Conservation (phyloP, 2,329 filamentous ascomycete species). For the Fusarium sp. region DNA sequence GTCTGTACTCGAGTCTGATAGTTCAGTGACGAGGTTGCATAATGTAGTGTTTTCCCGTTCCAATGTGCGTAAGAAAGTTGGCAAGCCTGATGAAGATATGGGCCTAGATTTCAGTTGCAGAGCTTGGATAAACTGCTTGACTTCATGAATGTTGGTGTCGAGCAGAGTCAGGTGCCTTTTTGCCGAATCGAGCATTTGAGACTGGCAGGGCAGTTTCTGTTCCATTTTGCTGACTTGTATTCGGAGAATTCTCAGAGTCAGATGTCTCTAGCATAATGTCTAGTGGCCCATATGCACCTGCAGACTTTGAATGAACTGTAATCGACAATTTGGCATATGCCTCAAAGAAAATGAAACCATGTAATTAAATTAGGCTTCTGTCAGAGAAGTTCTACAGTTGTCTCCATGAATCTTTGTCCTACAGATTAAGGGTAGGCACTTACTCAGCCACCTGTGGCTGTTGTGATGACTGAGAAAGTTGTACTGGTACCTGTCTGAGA, state of each 20-base stretch:
- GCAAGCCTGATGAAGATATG: slow-evolving; percentile 25
- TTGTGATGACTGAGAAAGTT: neutral
- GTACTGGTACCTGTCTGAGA: slow-evolving; percentile 9
- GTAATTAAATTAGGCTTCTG: neutral
- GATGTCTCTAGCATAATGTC: slow-evolving; percentile 6
- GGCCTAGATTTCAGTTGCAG: slow-evolving; percentile 26
- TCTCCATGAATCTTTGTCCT: slow-evolving; percentile 8
- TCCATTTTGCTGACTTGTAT: slow-evolving; percentile 4
- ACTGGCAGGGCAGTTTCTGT: slow-evolving; percentile 8
- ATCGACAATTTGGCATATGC: too few species aligned
- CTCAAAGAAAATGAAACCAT: neutral
- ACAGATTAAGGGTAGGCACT: neutral
- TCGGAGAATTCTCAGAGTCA: neutral
- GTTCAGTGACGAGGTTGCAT: slow-evolving; percentile 15
- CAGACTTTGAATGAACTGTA: neutral
- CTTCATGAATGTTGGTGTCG: slow-evolving; percentile 7
- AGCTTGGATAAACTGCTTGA: slow-evolving; percentile 6
- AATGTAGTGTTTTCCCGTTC: slow-evolving; percentile 28
- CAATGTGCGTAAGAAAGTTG: slow-evolving; percentile 24
- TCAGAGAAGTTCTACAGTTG: neutral
- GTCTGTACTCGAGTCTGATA: slow-evolving; percentile 5
- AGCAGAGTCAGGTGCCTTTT: slow-evolving; percentile 15
- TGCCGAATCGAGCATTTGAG: slow-evolving; percentile 34
- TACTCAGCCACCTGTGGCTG: slow-evolving; percentile 25
- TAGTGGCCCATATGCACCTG: too few species aligned